These are phyloP conservation scores for Mycena capillaripes DNA, from an alignment of 768 basidiomycete genomes.

Conservation along the genomic window DNA sequence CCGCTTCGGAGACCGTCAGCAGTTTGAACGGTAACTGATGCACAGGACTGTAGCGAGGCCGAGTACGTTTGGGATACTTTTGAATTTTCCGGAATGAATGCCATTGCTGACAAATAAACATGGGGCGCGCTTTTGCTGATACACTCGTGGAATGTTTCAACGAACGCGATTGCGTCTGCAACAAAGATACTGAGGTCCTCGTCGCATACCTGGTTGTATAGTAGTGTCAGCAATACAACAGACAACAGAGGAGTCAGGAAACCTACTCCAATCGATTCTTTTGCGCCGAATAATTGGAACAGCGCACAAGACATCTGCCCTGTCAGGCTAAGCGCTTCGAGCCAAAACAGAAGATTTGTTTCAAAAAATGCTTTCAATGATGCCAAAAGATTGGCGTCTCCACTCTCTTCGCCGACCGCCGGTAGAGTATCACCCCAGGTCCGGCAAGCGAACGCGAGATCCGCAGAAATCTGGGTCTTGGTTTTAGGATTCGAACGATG, in stretches of 20 bases:
- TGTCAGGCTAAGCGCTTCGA: constrained; percentile 25
- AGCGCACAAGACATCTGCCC: background rate
- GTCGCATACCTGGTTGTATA: background rate
- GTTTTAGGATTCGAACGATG: constrained; percentile 5
- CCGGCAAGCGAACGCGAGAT: constrained; percentile 17
- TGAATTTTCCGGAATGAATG: constrained; percentile 12
- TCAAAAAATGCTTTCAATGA: constrained; percentile 22
- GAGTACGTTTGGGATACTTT: constrained; percentile 22
- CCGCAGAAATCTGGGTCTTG: background rate
- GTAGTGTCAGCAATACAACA: background rate
- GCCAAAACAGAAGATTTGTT: constrained; percentile 32
- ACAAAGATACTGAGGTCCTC: background rate
- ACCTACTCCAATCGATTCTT: constrained; percentile 2
- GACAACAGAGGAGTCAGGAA: background rate
- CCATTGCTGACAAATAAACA: constrained; percentile 30
- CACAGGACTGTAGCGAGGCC: background rate
- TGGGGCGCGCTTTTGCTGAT: constrained; percentile 34
- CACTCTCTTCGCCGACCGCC: background rate
- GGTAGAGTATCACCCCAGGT: constrained; percentile 22
- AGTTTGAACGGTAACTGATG: constrained; percentile 9
- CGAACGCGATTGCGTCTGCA: constrained; percentile 18
- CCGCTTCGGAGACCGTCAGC: constrained; percentile 11
- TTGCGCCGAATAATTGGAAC: background rate
- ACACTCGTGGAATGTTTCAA: constrained; percentile 23
- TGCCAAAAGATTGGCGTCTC: background rate